Base-by-base conservation (phyloP, 192 early-diverging fungal genomes). In the Dissophora globulifera region DNA sequence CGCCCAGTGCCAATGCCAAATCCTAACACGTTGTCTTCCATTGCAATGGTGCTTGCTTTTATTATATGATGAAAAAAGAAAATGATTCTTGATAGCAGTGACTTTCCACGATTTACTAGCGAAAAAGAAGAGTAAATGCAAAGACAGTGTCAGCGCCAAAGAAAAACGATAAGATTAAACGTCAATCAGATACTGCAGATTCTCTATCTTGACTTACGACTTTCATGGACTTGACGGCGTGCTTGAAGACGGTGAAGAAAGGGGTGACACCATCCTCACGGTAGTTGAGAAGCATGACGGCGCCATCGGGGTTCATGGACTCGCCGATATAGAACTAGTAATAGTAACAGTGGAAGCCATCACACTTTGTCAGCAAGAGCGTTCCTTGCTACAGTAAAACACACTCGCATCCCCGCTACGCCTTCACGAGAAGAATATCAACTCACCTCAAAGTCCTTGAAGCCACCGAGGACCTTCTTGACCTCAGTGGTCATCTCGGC, bases 211-310 rank as follows among this genome's bases (percentile, higher is more conserved):
- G 16, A 68, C 66, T 75, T 80, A 84, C 83, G 60, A 93, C 81
- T 90, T 97, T 97, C 84, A 84, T 69, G 54, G 74, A 67, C 80
- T 84, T 86, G 66, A 97, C 83, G 79, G 92, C 93, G 76, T 94
- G 90, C 84, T 90, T 94, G 89, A 94, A 94, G 87, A 93, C 92
- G 57, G 90, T 90, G 68, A 97, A 87, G 89, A 84, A 97, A 58
- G 95, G 95, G 30, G 95, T 95, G 63, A 88, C 78, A 69, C 94
- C 94, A 84, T 97, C 94, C 82, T 94, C 93, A 54, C 94, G 92
- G 92, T 95, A 95, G 92, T 96, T 97, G 58, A 97, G 89, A 48
- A 96, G 85, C 78, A 87, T 86, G 50, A 95, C 84, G 87, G 91
- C 92, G 60, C 92, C 93, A 47, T 95, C 91, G 69, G 92, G 91